phyloP scores from a whole-genome alignment of 768 basidiomycete species.

The Clavulina sp. region DNA sequence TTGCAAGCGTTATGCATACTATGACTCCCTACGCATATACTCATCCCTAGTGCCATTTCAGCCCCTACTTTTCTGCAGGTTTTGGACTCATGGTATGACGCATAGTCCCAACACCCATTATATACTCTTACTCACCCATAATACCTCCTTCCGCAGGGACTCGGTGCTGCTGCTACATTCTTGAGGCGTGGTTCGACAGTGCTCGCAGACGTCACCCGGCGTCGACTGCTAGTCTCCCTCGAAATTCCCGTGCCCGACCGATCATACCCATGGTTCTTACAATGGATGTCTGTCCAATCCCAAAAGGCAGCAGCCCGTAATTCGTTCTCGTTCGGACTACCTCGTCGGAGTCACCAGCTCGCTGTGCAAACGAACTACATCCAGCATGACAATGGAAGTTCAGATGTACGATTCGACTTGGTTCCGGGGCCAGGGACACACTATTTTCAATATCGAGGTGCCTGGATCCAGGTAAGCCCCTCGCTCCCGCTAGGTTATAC shows the following conservation, averaged over 20 bases:
- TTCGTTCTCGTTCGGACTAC: constrained; percentile 4
- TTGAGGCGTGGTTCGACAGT: constrained; percentile 54
- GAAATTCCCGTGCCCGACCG: constrained; percentile 95
- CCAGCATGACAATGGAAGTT: constrained; percentile 83
- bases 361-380: constrained; percentile 82
- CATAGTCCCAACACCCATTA: not conserved
- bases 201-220: constrained; percentile 57
- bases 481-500: too few species aligned
- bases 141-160: constrained; percentile 35
- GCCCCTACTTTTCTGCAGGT: constrained; percentile 95
- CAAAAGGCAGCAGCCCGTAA: constrained; percentile 19
- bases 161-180: constrained; percentile 67
- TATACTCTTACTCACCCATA: constrained; percentile 5
- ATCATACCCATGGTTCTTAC: constrained; percentile 90
- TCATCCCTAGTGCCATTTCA: constrained; percentile 20
- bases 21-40: too few species aligned
- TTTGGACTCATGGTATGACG: constrained; percentile 82
- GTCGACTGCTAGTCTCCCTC: constrained; percentile 82
- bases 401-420: constrained; percentile 77
- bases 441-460: constrained; percentile 73
- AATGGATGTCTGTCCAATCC: constrained; percentile 77
- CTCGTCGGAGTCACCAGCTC: constrained; percentile 66
- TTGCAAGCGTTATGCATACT: too few species aligned
- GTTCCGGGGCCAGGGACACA: constrained; percentile 92
- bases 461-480: constrained; percentile 79